These are phyloP conservation scores for Filobasidium floriforme DNA, from an alignment of 768 basidiomycete genomes.

Conservation along the genomic window DNA sequence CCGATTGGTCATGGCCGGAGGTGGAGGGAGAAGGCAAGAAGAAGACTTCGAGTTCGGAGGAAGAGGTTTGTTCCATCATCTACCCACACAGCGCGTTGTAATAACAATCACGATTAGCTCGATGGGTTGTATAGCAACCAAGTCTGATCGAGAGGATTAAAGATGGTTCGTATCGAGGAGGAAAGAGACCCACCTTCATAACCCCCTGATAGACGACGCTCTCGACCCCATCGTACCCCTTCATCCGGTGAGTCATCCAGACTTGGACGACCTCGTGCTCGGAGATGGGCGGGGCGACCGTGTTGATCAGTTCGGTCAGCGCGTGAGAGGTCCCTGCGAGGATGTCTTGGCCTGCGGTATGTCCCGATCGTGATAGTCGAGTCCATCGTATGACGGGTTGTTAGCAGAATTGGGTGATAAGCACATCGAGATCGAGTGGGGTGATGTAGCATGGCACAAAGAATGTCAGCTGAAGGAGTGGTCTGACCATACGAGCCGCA, in stretches of 20 bases:
- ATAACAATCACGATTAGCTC: slow-evolving; percentile 12
- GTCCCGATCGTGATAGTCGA: no score
- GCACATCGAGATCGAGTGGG: no score
- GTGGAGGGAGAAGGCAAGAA: slow-evolving; percentile 59
- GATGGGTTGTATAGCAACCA: not conserved
- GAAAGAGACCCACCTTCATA: slow-evolving; percentile 53
- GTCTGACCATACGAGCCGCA: no score
- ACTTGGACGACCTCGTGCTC: slow-evolving; percentile 97
- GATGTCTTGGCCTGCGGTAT: slow-evolving; percentile 69
- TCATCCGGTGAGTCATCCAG: slow-evolving; percentile 93
- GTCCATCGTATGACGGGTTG: no score
- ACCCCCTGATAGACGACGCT: slow-evolving; percentile 83
- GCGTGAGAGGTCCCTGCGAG: slow-evolving; percentile 80
- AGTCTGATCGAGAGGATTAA: no score
- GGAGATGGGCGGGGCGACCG: slow-evolving; percentile 94
- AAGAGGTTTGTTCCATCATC: slow-evolving; percentile 71
- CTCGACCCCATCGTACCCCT: slow-evolving; percentile 91
- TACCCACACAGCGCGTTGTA: slow-evolving; percentile 36
- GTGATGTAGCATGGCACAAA: no score
- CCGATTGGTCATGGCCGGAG: slow-evolving; percentile 51
- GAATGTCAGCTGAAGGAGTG: slow-evolving; percentile 2
- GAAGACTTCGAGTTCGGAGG: slow-evolving; percentile 73
- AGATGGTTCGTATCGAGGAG: not conserved
- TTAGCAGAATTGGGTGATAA: no score
- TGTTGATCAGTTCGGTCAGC: slow-evolving; percentile 83